phyloP scores from a whole-genome alignment of 83 land plant species.

The Thuja plicata region DNA sequence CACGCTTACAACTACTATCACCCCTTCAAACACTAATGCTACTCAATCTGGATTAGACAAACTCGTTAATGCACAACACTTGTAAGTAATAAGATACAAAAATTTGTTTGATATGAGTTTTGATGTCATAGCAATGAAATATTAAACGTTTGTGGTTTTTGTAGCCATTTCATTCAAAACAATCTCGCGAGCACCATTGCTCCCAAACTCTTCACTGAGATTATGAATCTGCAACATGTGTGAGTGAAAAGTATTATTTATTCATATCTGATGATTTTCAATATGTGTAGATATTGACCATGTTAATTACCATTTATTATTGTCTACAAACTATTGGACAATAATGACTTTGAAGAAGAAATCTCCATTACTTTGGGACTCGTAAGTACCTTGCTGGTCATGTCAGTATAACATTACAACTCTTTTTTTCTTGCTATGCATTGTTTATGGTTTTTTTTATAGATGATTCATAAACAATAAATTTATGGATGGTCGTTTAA shows the following conservation, averaged over 20 bases:
- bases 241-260: background rate
- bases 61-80: constrained; percentile 2
- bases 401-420: constrained; percentile 37
- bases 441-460: background rate
- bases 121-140: too few species aligned
- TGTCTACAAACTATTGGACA: background rate
- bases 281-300: too few species aligned
- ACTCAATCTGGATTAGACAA: background rate
- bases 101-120: too few species aligned
- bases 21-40: too few species aligned
- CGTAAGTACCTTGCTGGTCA: constrained; percentile 33
- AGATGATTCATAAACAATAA: background rate
- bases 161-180: constrained; percentile 11
- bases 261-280: background rate
- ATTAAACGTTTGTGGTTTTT: background rate
- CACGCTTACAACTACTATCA: too few species aligned
- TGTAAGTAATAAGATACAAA: background rate
- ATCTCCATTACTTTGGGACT: constrained; percentile 49
- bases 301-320: background rate
- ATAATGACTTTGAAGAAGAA: background rate
- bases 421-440: background rate
- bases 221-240: constrained; percentile 9
- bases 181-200: constrained; percentile 12
- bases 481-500: background rate
- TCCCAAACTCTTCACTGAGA: background rate